Evolutionary conservation across 2,329 filamentous ascomycete genomes (phyloP).

Genomic region (Botrytis squamosa): DNA sequence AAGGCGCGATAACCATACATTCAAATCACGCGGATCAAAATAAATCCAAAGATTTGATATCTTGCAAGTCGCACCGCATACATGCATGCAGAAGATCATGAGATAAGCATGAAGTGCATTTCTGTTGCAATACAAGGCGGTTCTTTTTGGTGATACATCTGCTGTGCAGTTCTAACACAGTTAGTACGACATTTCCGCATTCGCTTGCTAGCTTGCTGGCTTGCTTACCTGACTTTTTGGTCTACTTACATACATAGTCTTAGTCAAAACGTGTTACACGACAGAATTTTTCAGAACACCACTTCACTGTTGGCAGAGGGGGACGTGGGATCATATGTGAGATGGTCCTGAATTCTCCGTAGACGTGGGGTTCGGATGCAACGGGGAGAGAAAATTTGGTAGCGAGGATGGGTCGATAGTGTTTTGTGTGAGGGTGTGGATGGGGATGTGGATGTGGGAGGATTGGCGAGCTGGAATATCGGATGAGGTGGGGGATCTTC

Average conservation of each 20-base stretch:
- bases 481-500: neutral
- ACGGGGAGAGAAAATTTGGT: neutral
- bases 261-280: neutral
- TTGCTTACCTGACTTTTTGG: neutral
- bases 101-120: neutral
- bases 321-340: neutral
- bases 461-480: neutral
- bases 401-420: neutral
- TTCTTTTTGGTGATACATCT: neutral
- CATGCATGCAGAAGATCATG: slow-evolving; percentile 1
- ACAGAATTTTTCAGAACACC: neutral
- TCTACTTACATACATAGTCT: neutral
- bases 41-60: neutral
- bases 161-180: slow-evolving; percentile 11
- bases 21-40: neutral
- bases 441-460: neutral
- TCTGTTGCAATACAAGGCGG: neutral
- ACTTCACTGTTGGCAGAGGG: neutral
- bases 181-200: slow-evolving; percentile 6
- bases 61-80: neutral
- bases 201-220: neutral
- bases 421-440: neutral
- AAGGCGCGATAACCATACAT: neutral
- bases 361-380: neutral
- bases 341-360: neutral